Percentiles rank a stretch among this genome's conserved stretches.
These are phyloP conservation scores for Byssothecium circinans DNA, from an alignment of 2,329 filamentous ascomycete genomes.

Conservation along the genomic window DNA sequence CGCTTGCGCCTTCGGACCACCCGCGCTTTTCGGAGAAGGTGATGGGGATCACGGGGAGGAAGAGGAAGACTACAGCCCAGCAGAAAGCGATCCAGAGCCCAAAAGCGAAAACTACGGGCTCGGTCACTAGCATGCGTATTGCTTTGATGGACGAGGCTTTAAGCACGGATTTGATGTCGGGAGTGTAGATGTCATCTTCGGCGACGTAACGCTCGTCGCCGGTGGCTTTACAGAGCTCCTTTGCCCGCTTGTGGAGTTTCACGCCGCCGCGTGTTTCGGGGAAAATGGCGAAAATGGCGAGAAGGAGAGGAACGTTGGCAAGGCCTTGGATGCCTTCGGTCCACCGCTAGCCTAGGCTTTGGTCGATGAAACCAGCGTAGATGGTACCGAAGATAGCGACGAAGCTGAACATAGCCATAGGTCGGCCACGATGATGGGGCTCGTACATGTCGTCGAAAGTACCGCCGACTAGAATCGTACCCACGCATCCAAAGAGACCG, in stretches of 20 bases:
- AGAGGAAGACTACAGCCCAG: slow-evolving; percentile 58
- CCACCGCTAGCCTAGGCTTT: slow-evolving; percentile 57
- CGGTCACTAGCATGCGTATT: slow-evolving; percentile 53
- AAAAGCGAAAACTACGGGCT: slow-evolving; percentile 54
- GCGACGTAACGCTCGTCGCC: slow-evolving; percentile 55
- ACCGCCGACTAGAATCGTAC: slow-evolving; percentile 30
- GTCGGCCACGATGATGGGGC: slow-evolving; percentile 27
- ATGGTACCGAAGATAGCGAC: slow-evolving; percentile 50
- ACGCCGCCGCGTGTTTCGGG: slow-evolving; percentile 53
- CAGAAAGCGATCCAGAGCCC: slow-evolving; percentile 57
- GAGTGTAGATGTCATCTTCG: slow-evolving; percentile 55
- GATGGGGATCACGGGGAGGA: slow-evolving; percentile 46
- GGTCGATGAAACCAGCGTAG: slow-evolving; percentile 58
- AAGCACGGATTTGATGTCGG: slow-evolving; percentile 50
- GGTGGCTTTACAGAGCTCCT: slow-evolving; percentile 50
- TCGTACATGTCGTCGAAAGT: slow-evolving; percentile 36
- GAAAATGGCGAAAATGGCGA: slow-evolving; percentile 50
- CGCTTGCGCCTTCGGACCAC: slow-evolving; percentile 54
- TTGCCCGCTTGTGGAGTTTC: slow-evolving; percentile 54
- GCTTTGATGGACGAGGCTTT: slow-evolving; percentile 56
- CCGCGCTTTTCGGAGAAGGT: slow-evolving; percentile 54
- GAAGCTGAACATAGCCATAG: slow-evolving; percentile 34
- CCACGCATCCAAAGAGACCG: slow-evolving; percentile 32
- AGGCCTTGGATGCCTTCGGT: slow-evolving; percentile 57
- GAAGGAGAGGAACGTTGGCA: slow-evolving; percentile 53